Conservation (phyloP, 768 basidiomycete genomes). For the Royoungia palumana region DNA sequence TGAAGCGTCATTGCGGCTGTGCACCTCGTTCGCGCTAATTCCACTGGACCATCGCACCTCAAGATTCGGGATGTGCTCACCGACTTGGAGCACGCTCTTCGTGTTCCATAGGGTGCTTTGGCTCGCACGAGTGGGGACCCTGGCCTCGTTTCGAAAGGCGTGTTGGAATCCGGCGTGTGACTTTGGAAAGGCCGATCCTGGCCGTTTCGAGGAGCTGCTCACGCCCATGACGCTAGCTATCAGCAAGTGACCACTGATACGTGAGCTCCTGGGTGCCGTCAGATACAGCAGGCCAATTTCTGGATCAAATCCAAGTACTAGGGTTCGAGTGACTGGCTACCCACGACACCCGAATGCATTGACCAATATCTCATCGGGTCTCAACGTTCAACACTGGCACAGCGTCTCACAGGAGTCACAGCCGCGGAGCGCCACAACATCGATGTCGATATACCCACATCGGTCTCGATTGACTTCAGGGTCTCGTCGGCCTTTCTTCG, state of each 20-base stretch:
- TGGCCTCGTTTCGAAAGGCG: constrained; percentile 13
- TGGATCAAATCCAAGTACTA: background rate
- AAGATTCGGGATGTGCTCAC: background rate
- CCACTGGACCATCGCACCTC: background rate
- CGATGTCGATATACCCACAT: constrained; percentile 2
- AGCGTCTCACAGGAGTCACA: constrained; percentile 2
- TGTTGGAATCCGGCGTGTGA: background rate
- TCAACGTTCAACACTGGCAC: too few species aligned
- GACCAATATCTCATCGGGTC: constrained; percentile 2
- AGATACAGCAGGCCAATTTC: constrained; percentile 6
- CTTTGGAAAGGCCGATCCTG: constrained; percentile 1
- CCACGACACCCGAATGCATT: constrained; percentile 1
- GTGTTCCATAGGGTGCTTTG: background rate
- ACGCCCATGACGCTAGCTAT: background rate
- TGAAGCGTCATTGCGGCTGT: constrained; percentile 1
- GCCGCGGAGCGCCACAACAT: constrained; percentile 17
- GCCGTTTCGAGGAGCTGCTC: background rate
- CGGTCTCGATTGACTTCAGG: constrained; percentile 15
- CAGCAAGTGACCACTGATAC: background rate
- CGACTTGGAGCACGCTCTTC: constrained; percentile 10
- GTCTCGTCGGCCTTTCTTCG: constrained; percentile 1
- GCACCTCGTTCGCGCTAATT: constrained; percentile 1
- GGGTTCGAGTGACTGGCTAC: background rate
- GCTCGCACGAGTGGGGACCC: constrained; percentile 16
- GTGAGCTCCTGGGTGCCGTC: background rate